Base-by-base conservation (phyloP, 2,329 filamentous ascomycete genomes). In the Tolypocladium sp. region DNA sequence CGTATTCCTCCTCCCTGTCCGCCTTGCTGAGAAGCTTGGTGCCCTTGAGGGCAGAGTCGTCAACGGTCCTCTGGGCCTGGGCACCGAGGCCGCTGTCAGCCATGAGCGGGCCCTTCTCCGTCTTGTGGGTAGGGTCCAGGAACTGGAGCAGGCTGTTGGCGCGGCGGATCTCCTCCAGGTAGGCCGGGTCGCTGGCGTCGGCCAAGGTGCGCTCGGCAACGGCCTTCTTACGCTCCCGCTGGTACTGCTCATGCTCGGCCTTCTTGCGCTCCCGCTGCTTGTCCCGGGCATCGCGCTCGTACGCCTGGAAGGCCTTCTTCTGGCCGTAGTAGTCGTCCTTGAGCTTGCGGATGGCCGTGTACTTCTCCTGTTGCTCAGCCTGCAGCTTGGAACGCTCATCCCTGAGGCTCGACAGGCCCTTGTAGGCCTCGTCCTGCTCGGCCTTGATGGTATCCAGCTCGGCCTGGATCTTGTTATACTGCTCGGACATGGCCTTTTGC, bases 371-470 rank as follows among this genome's bases (percentile, higher is more conserved):
- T 77, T 96, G 91, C 72, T 94, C 88, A 60, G 84, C 84, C 69
- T 95, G 89, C 57, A 94, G 84, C 78, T 88, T 91, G 72, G 86
- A 88, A 63, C 90, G 87, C 79, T 97, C 90, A 68, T 96, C 93
- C 59, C 90, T 87, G 63, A 97, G 86, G 59, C 82, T 75, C 67
- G 91, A 92, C 61, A 97, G 79, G 78, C 86, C 90, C 83, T 96
- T 95, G 84, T 89, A 96, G 41, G 88, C 91, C 65, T 88, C 86
- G 69, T 97, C 92, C 76, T 96, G 91, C 79, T 96, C 90, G 55
- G 88, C 89, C 80, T 95, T 96, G 79, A 99, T 90, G 61, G 79
- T 75, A 73, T 97, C 92, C 57, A 97, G 82, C 79, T 99, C 92
- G 65, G 87, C 85, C 78, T 94, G 90, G 70, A 97, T 86, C 74